These are phyloP conservation scores for Epichloe coenophiala DNA, from an alignment of 2,329 filamentous ascomycete genomes.

Conservation along the genomic window DNA sequence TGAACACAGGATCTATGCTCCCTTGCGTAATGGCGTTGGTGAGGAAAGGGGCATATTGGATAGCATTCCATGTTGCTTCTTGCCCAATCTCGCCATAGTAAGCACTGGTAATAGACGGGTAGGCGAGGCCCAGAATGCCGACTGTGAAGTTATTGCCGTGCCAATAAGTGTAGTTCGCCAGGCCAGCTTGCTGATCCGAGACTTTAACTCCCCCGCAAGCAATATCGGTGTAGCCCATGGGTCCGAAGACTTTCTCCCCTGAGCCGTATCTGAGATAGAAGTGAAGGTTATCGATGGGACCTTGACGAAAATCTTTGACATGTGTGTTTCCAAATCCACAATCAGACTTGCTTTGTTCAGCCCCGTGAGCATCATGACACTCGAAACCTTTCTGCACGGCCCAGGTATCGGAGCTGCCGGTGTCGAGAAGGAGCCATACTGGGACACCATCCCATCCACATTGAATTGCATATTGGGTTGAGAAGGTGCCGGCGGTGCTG, in stretches of 20 bases:
- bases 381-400: slow-evolving; percentile 25
- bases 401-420: slow-evolving; percentile 40
- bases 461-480: slow-evolving; percentile 29
- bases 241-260: slow-evolving; percentile 35
- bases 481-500: slow-evolving; percentile 22
- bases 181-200: slow-evolving; percentile 30
- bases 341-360: slow-evolving; percentile 14
- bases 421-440: slow-evolving; percentile 33
- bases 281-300: slow-evolving; percentile 26
- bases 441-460: slow-evolving; percentile 25
- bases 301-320: slow-evolving; percentile 26
- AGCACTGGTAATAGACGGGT: slow-evolving; percentile 34
- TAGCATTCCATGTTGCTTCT: slow-evolving; percentile 24
- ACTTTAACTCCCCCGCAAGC: slow-evolving; percentile 33
- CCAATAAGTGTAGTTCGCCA: slow-evolving; percentile 37
- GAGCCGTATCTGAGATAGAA: slow-evolving; percentile 34
- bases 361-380: slow-evolving; percentile 25
- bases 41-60: slow-evolving; percentile 34
- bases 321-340: slow-evolving; percentile 29
- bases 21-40: slow-evolving; percentile 34
- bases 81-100: slow-evolving; percentile 27
- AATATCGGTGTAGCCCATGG: slow-evolving; percentile 33
- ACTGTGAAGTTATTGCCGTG: slow-evolving; percentile 37
- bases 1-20: slow-evolving; percentile 30
- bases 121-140: slow-evolving; percentile 37